These are phyloP conservation scores for Penicillium oxalicum DNA, from an alignment of 2,329 filamentous ascomycete species.

Conservation along the genomic window DNA sequence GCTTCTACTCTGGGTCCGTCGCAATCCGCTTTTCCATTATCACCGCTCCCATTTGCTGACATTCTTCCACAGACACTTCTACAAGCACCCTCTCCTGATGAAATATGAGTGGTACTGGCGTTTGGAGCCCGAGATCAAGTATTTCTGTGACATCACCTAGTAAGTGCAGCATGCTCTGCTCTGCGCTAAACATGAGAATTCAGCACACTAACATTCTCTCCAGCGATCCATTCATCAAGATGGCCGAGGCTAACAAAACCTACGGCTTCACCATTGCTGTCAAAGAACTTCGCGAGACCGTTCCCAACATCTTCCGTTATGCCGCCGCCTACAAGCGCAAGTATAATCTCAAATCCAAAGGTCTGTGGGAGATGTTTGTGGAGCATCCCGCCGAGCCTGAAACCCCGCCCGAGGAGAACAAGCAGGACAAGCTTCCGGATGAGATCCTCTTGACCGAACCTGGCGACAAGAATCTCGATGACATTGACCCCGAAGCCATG, in stretches of 20 bases:
- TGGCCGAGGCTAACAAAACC: slow-evolving; percentile 92
- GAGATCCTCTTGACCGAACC: slow-evolving; percentile 74
- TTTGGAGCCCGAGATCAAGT: slow-evolving; percentile 97
- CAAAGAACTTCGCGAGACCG: slow-evolving; percentile 94
- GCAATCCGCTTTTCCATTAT: not conserved
- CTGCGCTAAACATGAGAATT: not conserved
- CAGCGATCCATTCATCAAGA: slow-evolving; percentile 90
- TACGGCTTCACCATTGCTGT: slow-evolving; percentile 99
- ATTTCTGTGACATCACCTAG: slow-evolving; percentile 99
- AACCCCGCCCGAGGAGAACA: slow-evolving; percentile 55
- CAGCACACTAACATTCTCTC: slow-evolving; percentile 1
- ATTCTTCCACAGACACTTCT: slow-evolving; percentile 67
- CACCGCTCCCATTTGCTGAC: not conserved
- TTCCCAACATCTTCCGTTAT: slow-evolving; percentile 97
- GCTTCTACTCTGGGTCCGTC: slow-evolving; percentile 91
- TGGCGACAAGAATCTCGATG: slow-evolving; percentile 61
- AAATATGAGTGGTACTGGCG: slow-evolving; percentile 99
- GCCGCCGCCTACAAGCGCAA: slow-evolving; percentile 95
- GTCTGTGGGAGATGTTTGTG: slow-evolving; percentile 97
- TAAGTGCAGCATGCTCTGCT: slow-evolving; percentile 41
- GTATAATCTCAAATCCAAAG: slow-evolving; percentile 84
- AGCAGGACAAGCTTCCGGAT: slow-evolving; percentile 67
- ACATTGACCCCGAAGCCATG: slow-evolving; percentile 89
- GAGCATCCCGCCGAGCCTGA: slow-evolving; percentile 53
- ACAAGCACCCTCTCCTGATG: slow-evolving; percentile 86